Evolutionary conservation across 2,329 filamentous ascomycete species (phyloP), one percentile per base, ranked within the genome.

Genomic region (Penicillium sp.): DNA sequence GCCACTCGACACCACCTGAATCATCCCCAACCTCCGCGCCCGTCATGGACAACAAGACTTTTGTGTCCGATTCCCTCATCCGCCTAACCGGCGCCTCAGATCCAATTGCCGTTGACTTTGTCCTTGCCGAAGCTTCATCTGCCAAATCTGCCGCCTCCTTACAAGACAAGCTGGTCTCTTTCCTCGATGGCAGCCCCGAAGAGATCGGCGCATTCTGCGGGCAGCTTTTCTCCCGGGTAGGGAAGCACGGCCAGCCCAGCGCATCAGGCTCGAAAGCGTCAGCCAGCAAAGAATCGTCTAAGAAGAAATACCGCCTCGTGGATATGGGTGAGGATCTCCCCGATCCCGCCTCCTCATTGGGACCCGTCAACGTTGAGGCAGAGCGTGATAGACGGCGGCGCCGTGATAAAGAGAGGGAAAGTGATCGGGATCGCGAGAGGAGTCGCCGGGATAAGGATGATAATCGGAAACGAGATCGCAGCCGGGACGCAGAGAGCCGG

Each of bases 61-160:
- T 78, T 56, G 70, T 78, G n/a, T 83, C 81, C 53, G 81, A 83
- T 67, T 78, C 80, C 56, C 75, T 83, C 56, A 76, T 83, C 64
- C 79, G 78, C 58, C 76, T 85, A 52, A 81, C 82, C 39, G 83
- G 83, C 61, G 83, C 80, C 50, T 84, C 82, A 40, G 83, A 85
- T 60, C 75, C 80, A 37, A 84, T 83, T 53, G 77, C 83, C 51
- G 73, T 85, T 60, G 83, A 86, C 72, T 86, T 85, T 64, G 78
- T 86, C 24, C 78, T 84, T 55, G 81, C 82, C 44, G 84, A 82
- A 16, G 82, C 83, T 10, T 75, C 74, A 64, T 77, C 78, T 22
- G 78, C 80, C 44, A 83, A 82, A 65, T 83, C 81, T 2, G 69
- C 78, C 7, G 70, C 70, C 4, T 73, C 78, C 27, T 73, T 86